Conservation (phyloP, 768 basidiomycete genomes). For the Pulveroboletus ravenelii region DNA sequence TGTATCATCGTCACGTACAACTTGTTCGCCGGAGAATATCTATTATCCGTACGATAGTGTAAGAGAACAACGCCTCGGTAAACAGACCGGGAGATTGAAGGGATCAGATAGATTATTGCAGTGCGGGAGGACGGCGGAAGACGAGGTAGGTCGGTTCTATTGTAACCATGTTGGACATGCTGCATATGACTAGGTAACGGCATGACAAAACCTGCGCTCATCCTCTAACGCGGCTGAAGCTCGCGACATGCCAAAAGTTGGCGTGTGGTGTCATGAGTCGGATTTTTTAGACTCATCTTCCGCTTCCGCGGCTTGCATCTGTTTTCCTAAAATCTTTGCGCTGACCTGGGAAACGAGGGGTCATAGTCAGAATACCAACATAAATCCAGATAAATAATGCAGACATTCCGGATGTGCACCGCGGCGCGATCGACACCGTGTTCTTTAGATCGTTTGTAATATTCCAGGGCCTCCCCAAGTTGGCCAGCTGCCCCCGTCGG, state of each 20-base stretch:
- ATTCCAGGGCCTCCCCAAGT: slow-evolving; percentile 73
- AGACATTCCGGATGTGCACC: slow-evolving; percentile 78
- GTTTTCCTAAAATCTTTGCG: slow-evolving; percentile 71
- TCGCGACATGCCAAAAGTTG: slow-evolving; percentile 2
- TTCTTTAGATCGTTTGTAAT: slow-evolving; percentile 77
- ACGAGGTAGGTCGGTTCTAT: slow-evolving; percentile 8
- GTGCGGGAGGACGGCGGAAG: slow-evolving; percentile 7
- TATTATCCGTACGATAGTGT: slow-evolving; percentile 21
- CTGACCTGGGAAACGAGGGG: slow-evolving; percentile 50
- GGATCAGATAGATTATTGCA: slow-evolving; percentile 20
- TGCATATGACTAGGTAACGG: slow-evolving; percentile 6
- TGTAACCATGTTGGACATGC: slow-evolving; percentile 8
- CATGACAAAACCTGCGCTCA: slow-evolving; percentile 13
- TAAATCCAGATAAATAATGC: slow-evolving; percentile 22
- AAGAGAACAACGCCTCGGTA: slow-evolving; percentile 19
- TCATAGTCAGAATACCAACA: slow-evolving; percentile 13
- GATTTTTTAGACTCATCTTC: slow-evolving; percentile 30
- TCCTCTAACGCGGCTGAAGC: slow-evolving; percentile 3
- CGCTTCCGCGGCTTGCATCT: slow-evolving; percentile 36
- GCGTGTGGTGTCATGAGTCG: slow-evolving; percentile 20
- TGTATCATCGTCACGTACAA: slow-evolving; percentile 18
- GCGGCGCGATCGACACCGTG: slow-evolving; percentile 78
- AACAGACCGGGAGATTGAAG: slow-evolving; percentile 24
- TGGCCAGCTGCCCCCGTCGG: slow-evolving; percentile 53
- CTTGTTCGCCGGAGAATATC: slow-evolving; percentile 11